Evolutionary conservation across 31 red algal species (phyloP).

Genomic region (Bonnemaisonia californica): DNA sequence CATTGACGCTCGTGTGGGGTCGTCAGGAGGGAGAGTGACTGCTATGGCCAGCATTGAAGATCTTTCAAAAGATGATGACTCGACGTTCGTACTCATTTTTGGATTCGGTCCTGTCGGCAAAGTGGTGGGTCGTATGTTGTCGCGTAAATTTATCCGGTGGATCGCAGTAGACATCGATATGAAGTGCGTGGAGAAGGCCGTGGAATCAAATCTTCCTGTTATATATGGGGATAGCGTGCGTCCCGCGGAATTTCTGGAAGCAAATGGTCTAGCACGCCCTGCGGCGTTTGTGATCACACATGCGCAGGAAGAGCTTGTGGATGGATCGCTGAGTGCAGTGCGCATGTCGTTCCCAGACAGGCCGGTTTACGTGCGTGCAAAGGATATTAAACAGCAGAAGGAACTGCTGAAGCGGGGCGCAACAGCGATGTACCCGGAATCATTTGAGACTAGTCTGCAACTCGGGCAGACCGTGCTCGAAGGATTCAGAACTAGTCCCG

Average conservation of each 20-base stretch:
- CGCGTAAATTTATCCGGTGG: constrained; percentile 63
- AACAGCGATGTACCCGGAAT: constrained; percentile 78
- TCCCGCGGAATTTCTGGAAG: constrained; percentile 53
- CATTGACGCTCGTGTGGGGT: constrained; percentile 44
- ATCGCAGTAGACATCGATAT: constrained; percentile 54
- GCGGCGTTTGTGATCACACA: constrained; percentile 71
- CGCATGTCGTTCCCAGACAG: constrained; percentile 47
- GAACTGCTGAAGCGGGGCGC: constrained; percentile 64
- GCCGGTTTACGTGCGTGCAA: constrained; percentile 81
- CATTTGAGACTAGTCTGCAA: constrained; percentile 82
- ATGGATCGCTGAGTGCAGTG: constrained; percentile 46
- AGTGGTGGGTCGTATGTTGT: constrained; percentile 78
- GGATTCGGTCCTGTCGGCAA: constrained; percentile 80
- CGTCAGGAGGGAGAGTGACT: constrained; percentile 38
- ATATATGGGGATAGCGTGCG: constrained; percentile 51
- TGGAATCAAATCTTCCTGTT: constrained; percentile 32
- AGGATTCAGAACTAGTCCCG: constrained; percentile 46
- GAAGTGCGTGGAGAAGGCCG: constrained; percentile 22
- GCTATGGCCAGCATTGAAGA: constrained; percentile 45
- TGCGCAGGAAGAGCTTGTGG: constrained; percentile 42
- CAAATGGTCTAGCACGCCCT: constrained; percentile 47
- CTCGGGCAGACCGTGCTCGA: constrained; percentile 80
- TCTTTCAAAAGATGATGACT: constrained; percentile 30
- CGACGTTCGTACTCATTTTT: constrained; percentile 60
- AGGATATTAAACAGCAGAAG: constrained; percentile 70